These are phyloP conservation scores for Trichoderma reesei DNA, from an alignment of 495 filamentous ascomycete species.

Conservation along the genomic window DNA sequence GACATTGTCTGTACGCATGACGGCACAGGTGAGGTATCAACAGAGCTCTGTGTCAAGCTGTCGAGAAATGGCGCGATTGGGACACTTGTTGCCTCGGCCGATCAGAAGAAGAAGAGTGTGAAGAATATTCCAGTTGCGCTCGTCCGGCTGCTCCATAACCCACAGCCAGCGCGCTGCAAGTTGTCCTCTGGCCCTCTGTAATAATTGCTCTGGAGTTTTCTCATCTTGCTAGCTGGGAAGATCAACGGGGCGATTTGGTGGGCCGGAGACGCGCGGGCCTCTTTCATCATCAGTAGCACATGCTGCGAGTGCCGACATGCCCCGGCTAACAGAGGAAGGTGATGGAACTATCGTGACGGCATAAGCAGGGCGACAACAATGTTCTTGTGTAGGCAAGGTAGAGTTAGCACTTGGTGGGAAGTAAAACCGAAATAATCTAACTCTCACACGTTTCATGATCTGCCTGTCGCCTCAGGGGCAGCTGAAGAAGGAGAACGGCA, in stretches of 20 bases:
- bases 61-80: background rate
- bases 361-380: too few species aligned
- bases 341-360: background rate
- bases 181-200: background rate
- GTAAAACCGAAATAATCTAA: too few species aligned
- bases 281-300: background rate
- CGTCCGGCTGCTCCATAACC: background rate
- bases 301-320: background rate
- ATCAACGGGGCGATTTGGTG: conserved; percentile 6
- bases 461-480: background rate
- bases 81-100: background rate
- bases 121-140: background rate
- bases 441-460: too few species aligned
- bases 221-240: background rate
- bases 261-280: background rate
- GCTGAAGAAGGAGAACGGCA: background rate
- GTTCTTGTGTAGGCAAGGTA: too few species aligned
- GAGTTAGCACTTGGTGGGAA: too few species aligned
- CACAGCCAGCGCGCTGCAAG: background rate
- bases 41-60: background rate
- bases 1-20: background rate
- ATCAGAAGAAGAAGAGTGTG: background rate
- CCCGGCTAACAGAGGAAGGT: background rate
- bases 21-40: too few species aligned
- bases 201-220: background rate